Conservation (phyloP, 306 rosid genomes). For the Cucurbita moschata region DNA sequence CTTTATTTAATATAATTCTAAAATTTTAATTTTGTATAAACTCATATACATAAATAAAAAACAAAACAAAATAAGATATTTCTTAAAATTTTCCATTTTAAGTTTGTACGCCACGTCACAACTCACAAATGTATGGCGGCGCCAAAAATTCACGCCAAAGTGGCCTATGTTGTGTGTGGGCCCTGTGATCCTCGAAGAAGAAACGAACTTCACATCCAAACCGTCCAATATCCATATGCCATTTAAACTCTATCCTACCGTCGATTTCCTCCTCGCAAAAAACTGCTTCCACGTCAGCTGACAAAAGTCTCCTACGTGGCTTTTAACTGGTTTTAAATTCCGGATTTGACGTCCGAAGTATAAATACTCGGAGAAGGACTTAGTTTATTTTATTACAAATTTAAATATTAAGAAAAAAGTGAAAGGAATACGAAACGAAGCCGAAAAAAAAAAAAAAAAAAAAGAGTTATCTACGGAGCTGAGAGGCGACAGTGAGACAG, state of each 20-base stretch:
- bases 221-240: constrained; percentile 15
- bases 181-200: background rate
- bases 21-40: no score
- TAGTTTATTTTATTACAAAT: constrained; percentile 1
- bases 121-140: background rate
- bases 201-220: background rate
- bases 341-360: constrained; percentile 65
- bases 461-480: background rate
- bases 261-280: background rate
- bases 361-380: constrained; percentile 15
- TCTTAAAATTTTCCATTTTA: no score
- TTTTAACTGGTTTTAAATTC: constrained; percentile 54
- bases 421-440: background rate
- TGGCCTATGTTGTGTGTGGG: background rate
- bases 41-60: no score
- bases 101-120: background rate
- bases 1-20: no score
- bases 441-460: background rate
- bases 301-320: constrained; percentile 36
- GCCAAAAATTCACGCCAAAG: background rate
- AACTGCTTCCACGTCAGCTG: constrained; percentile 10
- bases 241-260: constrained; percentile 19
- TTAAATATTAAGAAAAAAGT: background rate
- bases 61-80: no score
- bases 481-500: constrained; percentile 14